Evolutionary conservation across 2,329 filamentous ascomycete genomes (phyloP), one percentile per base, ranked within the genome.

Genomic region (Epichloe sp.): DNA sequence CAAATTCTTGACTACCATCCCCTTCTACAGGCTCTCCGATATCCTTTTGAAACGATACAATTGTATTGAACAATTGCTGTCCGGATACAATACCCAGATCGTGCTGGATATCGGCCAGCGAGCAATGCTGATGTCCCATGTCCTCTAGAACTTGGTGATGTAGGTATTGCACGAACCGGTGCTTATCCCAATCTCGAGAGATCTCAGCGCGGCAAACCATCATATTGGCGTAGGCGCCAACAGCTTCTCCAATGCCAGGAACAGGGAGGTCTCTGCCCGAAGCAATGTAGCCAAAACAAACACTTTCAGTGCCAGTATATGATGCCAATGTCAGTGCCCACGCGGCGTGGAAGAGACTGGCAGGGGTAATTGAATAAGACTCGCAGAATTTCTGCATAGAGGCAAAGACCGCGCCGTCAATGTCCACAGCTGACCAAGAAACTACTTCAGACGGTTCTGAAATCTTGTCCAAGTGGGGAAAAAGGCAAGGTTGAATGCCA

Each of bases 211-310:
- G 69, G 52, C 71, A 77, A 44, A 76, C 71, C 3, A 80, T 66
- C 70, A 79, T 77, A 50, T 77, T 78, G 53, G 79, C 74, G 46
- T 78, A 74, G 10, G 70, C 67, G 0, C 78, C 77, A 11, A 75
- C 68, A 2, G 75, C 70, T 3, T 71, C 65, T 2, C 72, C 66
- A 11, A 79, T 71, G 1, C 70, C 68, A 2, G 67, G 62, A 1
- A 80, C 63, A 1, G 74, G 69, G 4, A 72, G 67, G 53, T 80
- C 76, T 14, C 78, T 67, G 2, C 77, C 77, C 0, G 74, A 75
- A 3, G 75, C 61, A 0, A 78, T 68, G 51, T 78, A 75, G 1
- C 77, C 77, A 53, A 79, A 80, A 34, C 71, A 74, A 0, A 78
- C 68, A 41, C 76, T 71, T 3, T 65, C 63, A 0, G 64, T 61